A percentile compares a stretch with the other conserved stretches of the same genome.
phyloP scores from a whole-genome alignment of 106 monocot genomes.

The Dioscorea zingiberensis region DNA sequence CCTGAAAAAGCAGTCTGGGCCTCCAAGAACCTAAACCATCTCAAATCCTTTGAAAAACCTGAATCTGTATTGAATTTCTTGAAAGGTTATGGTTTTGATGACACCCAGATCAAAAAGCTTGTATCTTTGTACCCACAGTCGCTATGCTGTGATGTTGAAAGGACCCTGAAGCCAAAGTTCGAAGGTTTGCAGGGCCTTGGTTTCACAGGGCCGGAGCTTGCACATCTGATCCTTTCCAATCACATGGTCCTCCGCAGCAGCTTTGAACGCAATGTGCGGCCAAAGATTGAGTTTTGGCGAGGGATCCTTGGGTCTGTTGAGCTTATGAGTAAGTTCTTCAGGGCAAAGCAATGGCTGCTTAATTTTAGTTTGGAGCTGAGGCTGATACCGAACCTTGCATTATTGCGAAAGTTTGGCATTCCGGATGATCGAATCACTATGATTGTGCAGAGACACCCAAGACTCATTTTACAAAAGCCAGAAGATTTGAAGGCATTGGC shows the following conservation, averaged over 20 bases:
- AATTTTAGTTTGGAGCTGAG: not conserved
- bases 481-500: not conserved
- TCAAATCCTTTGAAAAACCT: constrained; percentile 21
- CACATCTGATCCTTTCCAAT: not conserved
- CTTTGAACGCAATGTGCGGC: not conserved
- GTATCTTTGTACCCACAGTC: not conserved
- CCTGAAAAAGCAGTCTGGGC: constrained; percentile 8
- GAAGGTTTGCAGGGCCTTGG: constrained; percentile 7
- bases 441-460: not conserved
- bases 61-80: constrained; percentile 21
- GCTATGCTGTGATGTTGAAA: constrained; percentile 23
- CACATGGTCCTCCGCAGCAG: not conserved
- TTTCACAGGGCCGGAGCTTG: constrained; percentile 9
- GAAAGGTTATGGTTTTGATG: constrained; percentile 3
- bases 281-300: constrained; percentile 5
- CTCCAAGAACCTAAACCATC: constrained; percentile 9
- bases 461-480: not conserved
- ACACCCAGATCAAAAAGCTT: constrained; percentile 7
- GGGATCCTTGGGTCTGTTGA: not conserved
- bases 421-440: too few species aligned
- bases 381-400: constrained; percentile 1
- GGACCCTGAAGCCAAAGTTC: constrained; percentile 19
- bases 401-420: not conserved
- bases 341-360: not conserved
- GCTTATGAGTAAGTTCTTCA: not conserved